These are phyloP conservation scores for Ceratobasidium sp. DNA, from an alignment of 1,284 basidiomycete genomes.

Conservation along the genomic window DNA sequence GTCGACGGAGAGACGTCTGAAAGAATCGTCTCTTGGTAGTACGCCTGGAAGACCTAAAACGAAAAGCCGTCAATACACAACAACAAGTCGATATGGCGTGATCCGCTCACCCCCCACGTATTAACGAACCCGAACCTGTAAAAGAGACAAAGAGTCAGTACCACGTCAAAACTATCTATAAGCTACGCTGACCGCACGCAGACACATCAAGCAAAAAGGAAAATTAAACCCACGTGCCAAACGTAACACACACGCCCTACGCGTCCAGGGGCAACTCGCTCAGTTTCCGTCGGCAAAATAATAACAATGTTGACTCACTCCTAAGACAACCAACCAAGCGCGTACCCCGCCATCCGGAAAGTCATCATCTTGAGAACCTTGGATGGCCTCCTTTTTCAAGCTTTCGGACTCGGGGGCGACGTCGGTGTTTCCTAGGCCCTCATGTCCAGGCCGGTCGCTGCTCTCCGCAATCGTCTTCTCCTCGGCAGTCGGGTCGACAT, in stretches of 20 bases:
- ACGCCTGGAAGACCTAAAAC: constrained; percentile 63
- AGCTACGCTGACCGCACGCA: constrained; percentile 26
- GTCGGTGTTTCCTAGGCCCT: constrained; percentile 35
- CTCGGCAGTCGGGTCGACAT: constrained; percentile 5
- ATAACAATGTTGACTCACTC: constrained; percentile 40
- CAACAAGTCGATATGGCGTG: neutral
- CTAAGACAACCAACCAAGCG: constrained; percentile 43
- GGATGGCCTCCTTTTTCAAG: constrained; percentile 23
- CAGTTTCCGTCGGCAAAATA: constrained; percentile 3
- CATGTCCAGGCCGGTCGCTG: neutral
- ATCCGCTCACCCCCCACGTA: constrained; percentile 56
- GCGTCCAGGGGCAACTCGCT: neutral
- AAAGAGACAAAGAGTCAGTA: constrained; percentile 48
- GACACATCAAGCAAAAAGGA: neutral
- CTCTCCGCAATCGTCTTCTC: constrained; percentile 5
- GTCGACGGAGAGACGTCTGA: constrained; percentile 59
- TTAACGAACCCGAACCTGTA: constrained; percentile 57
- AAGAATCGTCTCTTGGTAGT: constrained; percentile 61
- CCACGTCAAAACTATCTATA: constrained; percentile 1
- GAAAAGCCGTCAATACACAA: constrained; percentile 49
- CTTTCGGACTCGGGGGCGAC: constrained; percentile 20
- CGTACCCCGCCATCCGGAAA: constrained; percentile 44
- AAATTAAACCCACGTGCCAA: constrained; percentile 42
- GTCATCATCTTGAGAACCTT: constrained; percentile 26
- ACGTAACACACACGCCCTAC: constrained; percentile 41